phyloP scores from a whole-genome alignment of 2,329 filamentous ascomycete genomes.

The Alternaria sp. region DNA sequence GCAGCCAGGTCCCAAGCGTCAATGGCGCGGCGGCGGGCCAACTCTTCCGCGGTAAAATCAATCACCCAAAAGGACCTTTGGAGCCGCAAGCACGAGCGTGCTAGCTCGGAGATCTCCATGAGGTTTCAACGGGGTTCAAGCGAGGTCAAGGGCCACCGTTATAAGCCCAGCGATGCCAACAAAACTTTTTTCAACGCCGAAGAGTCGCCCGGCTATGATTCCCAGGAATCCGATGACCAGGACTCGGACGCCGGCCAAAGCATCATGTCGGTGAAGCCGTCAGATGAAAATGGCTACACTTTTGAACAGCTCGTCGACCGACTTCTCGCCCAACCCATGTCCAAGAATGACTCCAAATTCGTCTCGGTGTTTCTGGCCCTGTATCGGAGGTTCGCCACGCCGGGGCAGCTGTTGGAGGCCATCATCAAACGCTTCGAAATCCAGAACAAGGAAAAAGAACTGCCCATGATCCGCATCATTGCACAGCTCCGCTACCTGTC shows the following conservation, averaged over 20 bases:
- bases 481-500: slow-evolving; percentile 85
- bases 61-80: slow-evolving; percentile 52
- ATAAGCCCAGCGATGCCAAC: slow-evolving; percentile 56
- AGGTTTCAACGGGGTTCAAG: slow-evolving; percentile 42
- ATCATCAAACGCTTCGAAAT: slow-evolving; percentile 80
- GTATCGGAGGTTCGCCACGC: slow-evolving; percentile 92
- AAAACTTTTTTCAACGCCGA: slow-evolving; percentile 72
- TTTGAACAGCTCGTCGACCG: slow-evolving; percentile 75
- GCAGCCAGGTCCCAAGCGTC: slow-evolving; percentile 48
- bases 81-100: slow-evolving; percentile 55
- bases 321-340: slow-evolving; percentile 82
- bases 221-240: slow-evolving; percentile 72
- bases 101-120: slow-evolving; percentile 58
- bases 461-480: slow-evolving; percentile 79
- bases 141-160: slow-evolving; percentile 46
- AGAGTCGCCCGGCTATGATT: slow-evolving; percentile 74
- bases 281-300: slow-evolving; percentile 68
- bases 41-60: slow-evolving; percentile 55
- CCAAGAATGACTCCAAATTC: slow-evolving; percentile 89
- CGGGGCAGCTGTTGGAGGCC: slow-evolving; percentile 77
- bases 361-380: slow-evolving; percentile 87
- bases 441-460: slow-evolving; percentile 70
- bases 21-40: slow-evolving; percentile 54
- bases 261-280: slow-evolving; percentile 47
- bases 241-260: slow-evolving; percentile 67